Base-by-base conservation (phyloP, 176 grass and related monocot species). In the Aegilops umbellulata region DNA sequence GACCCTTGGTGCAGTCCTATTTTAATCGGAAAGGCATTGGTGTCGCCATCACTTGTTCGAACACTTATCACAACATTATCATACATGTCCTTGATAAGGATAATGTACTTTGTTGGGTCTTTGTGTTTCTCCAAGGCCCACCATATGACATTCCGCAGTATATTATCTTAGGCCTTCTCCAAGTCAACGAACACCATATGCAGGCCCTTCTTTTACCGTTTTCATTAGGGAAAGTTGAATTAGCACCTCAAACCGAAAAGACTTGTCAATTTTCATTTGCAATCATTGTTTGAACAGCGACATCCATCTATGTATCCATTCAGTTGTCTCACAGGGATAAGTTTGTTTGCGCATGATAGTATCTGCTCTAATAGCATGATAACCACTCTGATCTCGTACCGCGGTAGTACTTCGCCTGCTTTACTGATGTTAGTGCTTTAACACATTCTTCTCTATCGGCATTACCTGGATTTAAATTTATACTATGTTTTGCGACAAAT, bases 321-420 rank as follows among this genome's bases (percentile, higher is more conserved):
- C 51, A 69, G 65, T 34, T 39, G 29, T 76, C 8, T 17, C 15
- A 27, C 0, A 5, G 7, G 23, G 51, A 4, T 32, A 84, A 27
- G 36, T 77, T 68, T 3, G 15, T 86, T 76, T 77, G 53, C 23
- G 41, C 78, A 46, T 77, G 36, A 24, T 71, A 70, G 19, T 66
- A 65, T 65, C 29, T n/a, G 31, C 38, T 65, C 60, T 14, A 85
- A 51, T 66, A 77, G 7, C 26, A 76, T 76, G 34, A 65, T 64
- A 82, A 77, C 36, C 49, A 49, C 20, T 34, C 22, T 10, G 74
- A 38, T 36, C 70, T 69, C 27, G 69, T 77, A 53, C 7, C 42
- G 13, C 13, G 30, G 4, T 17, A 17, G 20, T 53, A 72, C 61
- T 69, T 74, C 27, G 20, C n/a, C 61, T 31, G 5, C 34, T 69